Evolutionary conservation across 306 rosid species (phyloP).

Genomic region (Vigna unguiculata): DNA sequence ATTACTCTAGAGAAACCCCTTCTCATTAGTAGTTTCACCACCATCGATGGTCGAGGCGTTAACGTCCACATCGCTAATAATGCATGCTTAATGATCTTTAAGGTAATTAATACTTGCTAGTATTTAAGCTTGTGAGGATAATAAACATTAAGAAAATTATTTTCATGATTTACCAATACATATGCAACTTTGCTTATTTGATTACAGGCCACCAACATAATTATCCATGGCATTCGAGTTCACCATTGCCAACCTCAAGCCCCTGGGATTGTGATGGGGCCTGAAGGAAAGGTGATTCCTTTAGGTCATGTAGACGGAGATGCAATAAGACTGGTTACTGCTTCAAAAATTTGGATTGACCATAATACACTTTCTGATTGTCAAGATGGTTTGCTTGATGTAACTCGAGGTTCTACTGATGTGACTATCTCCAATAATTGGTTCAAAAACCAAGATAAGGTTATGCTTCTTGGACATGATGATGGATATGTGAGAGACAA

Average conservation of each 20-base stretch:
- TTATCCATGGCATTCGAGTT: not conserved
- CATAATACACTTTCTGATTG: not conserved
- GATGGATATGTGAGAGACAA: not conserved
- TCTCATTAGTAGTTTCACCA: too few relatives aligned
- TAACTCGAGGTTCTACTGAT: not conserved
- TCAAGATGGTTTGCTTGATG: not conserved
- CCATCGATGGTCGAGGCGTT: too few relatives aligned
- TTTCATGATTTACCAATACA: not conserved
- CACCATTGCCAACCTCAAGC: not conserved
- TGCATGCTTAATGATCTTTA: too few relatives aligned
- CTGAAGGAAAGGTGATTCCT: not conserved
- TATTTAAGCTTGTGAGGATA: not conserved
- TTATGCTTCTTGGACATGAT: conserved; percentile 4
- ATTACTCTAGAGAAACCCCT: too few relatives aligned
- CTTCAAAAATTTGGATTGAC: conserved; percentile 2
- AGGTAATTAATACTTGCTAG: too few relatives aligned
- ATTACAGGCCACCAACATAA: not conserved
- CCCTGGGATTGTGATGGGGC: not conserved
- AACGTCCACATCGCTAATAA: too few relatives aligned
- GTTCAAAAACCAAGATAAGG: not conserved
- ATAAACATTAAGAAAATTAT: not conserved
- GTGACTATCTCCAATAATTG: not conserved
- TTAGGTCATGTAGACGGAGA: not conserved
- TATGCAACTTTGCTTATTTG: not conserved
- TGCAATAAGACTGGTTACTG: not conserved